Evolutionary conservation across 768 basidiomycete genomes (phyloP).

Genomic region (Kwoniella pini): DNA sequence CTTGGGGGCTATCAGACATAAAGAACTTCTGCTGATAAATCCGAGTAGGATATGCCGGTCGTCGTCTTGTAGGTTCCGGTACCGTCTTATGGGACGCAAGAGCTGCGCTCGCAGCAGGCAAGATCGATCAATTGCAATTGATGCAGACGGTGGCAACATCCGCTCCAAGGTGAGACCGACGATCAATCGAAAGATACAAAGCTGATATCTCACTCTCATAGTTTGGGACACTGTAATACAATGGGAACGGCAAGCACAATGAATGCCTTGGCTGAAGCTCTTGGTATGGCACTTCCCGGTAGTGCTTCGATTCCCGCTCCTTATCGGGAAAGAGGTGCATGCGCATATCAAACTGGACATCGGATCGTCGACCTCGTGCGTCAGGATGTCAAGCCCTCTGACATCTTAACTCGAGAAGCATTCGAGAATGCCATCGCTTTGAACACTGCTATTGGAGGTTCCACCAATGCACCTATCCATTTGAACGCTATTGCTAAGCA

Average conservation of each 20-base stretch:
- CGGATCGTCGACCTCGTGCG: slow-evolving; percentile 50
- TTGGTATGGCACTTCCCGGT: slow-evolving; percentile 53
- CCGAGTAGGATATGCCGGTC: slow-evolving; percentile 21
- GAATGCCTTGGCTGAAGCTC: slow-evolving; percentile 51
- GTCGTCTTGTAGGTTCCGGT: slow-evolving; percentile 44
- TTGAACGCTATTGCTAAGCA: slow-evolving; percentile 50
- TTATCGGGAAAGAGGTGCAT: slow-evolving; percentile 52
- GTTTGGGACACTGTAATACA: slow-evolving; percentile 49
- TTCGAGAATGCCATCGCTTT: slow-evolving; percentile 49
- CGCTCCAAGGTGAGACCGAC: slow-evolving; percentile 32
- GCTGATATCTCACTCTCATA: background rate
- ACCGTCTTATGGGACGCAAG: slow-evolving; percentile 47
- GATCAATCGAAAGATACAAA: background rate
- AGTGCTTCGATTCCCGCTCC: slow-evolving; percentile 49
- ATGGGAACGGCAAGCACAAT: slow-evolving; percentile 53
- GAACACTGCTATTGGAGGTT: slow-evolving; percentile 47
- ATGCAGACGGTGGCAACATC: slow-evolving; percentile 40
- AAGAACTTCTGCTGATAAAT: too few species aligned
- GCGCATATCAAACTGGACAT: slow-evolving; percentile 47
- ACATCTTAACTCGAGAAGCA: slow-evolving; percentile 42
- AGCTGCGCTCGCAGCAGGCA: slow-evolving; percentile 35
- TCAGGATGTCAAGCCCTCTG: slow-evolving; percentile 51
- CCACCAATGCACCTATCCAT: slow-evolving; percentile 49
- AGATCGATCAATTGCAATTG: slow-evolving; percentile 41
- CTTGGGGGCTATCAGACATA: too few species aligned